Conservation (phyloP, 2,329 filamentous ascomycete genomes). For the Seiridium unicorne region DNA sequence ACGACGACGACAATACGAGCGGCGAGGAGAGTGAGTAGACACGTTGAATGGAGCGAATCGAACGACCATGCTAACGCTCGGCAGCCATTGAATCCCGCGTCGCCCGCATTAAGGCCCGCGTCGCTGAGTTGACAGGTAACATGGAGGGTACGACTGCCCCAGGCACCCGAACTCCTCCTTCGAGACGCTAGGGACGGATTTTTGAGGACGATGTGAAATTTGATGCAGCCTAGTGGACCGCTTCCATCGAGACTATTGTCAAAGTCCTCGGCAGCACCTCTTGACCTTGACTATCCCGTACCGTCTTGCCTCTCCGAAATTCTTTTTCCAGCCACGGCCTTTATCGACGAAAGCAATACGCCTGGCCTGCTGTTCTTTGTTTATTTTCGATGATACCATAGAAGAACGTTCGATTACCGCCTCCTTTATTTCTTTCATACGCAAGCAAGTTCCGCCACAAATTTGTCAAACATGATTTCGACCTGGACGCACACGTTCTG, state of each 20-base stretch:
- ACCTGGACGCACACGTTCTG: not conserved
- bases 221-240: slow-evolving; percentile 10
- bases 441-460: not conserved
- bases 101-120: slow-evolving; percentile 94
- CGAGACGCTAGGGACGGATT: slow-evolving; percentile 32
- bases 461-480: not conserved
- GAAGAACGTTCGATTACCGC: slow-evolving; percentile 15
- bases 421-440: slow-evolving; percentile 12
- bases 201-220: slow-evolving; percentile 18
- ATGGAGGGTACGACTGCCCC: slow-evolving; percentile 57
- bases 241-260: not conserved
- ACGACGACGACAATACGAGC: slow-evolving; percentile 83
- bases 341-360: slow-evolving; percentile 13
- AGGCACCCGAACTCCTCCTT: slow-evolving; percentile 27
- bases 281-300: not conserved
- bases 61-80: slow-evolving; percentile 19
- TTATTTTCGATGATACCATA: slow-evolving; percentile 31
- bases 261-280: not conserved
- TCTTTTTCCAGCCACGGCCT: not conserved
- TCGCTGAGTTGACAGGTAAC: slow-evolving; percentile 88
- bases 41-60: not conserved
- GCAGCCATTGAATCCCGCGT: slow-evolving; percentile 95
- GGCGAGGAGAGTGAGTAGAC: slow-evolving; percentile 63
- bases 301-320: not conserved
- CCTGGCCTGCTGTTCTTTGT: slow-evolving; percentile 13